Base-by-base conservation (phyloP, 805 yeast genomes). In the Sporopachydermia quercuum region DNA sequence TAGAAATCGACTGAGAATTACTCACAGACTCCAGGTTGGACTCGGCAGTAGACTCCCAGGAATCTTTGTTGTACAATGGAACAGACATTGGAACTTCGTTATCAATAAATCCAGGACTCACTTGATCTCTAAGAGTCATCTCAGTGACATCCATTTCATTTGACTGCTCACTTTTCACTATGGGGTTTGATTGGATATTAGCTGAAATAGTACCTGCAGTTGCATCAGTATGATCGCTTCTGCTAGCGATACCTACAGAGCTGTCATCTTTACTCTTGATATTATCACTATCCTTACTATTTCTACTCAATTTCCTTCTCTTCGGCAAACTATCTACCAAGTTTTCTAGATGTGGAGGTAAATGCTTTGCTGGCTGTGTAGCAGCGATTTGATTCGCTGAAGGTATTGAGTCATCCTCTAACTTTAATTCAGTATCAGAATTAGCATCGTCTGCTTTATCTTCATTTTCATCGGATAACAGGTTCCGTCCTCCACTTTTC, bases 401-500 rank as follows among this genome's bases (percentile, higher is more conserved):
- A 8, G 30, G 30, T 8, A 23, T 8, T 8, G 30, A 23, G n/a
- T n/a, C n/a, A 23, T 23, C 13, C 30, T 23, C n/a, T n/a, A 23
- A n/a, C n/a, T 23, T 23, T n/a, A 8, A n/a, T 8, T 23, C 30
- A 8, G 30, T 23, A n/a, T 8, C n/a, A n/a, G 8, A 8, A 23
- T 23, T 23, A 23, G 30, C n/a, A 23, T n/a, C n/a, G 30, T 23
- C 30, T 8, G 30, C n/a, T 23, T 23, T 23, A n/a, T 23, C 30
- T 8, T 23, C n/a, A n/a, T 23, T 23, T 23, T n/a, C 30, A 23
- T 23, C 30, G 30, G n/a, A 8, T 8, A n/a, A 23, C 13, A n/a
- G n/a, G 8, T 23, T 23, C n/a, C 30, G 46, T 4, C 49, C 42
- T 3, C 50, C 54, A 2, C 43, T 47, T 34, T 50, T 47, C 41